Evolutionary conservation across 2,329 filamentous ascomycete species (phyloP).

Genomic region (Scedosporium aurantiacum): DNA sequence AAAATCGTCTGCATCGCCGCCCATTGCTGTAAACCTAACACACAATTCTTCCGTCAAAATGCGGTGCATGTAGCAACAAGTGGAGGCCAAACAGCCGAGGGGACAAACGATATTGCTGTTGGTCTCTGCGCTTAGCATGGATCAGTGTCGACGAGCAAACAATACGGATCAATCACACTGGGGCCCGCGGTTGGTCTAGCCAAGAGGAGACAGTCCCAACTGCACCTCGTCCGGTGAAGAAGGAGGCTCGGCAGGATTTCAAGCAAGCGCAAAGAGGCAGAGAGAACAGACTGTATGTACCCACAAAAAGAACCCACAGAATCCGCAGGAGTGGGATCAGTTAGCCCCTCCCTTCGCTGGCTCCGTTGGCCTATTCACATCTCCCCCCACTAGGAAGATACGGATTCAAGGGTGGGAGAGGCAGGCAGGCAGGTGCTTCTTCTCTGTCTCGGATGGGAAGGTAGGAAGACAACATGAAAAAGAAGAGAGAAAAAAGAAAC

Average conservation of each 20-base stretch:
- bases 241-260: neutral
- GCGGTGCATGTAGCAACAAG: neutral
- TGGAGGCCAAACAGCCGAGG: neutral
- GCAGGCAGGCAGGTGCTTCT: neutral
- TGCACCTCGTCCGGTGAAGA: neutral
- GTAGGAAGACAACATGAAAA: no score
- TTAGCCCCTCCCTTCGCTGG: neutral
- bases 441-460: neutral
- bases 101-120: neutral
- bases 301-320: neutral
- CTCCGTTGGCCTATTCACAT: neutral
- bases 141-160: neutral
- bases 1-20: neutral
- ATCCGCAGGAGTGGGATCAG: neutral
- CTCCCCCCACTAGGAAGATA: neutral
- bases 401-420: neutral
- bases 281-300: neutral
- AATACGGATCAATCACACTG: neutral
- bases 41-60: neutral
- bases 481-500: neutral
- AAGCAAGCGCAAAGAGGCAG: neutral
- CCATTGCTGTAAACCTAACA: neutral
- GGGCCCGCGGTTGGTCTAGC: neutral
- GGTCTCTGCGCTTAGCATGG: neutral
- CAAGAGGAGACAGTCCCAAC: neutral